A percentile compares a stretch with the other conserved stretches of the same genome.
These are phyloP conservation scores for Chamaenerion angustifolium DNA, from an alignment of 345 rosid genomes.

Conservation along the genomic window DNA sequence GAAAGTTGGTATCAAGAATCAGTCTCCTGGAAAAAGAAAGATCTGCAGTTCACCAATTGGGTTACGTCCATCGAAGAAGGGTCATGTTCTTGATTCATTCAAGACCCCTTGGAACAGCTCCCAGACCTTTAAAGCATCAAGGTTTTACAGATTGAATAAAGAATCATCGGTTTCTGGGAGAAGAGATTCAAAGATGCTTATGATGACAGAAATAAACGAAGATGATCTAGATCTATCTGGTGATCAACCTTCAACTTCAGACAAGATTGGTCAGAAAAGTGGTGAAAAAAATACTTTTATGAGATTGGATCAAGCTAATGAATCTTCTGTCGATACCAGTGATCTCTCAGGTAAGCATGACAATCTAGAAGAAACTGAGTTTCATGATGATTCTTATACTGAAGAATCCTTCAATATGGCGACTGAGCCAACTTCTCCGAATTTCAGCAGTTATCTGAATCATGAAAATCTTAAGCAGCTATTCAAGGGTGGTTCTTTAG, in stretches of 20 bases:
- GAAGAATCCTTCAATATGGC: background rate
- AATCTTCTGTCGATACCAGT: too few species aligned
- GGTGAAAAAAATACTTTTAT: too few species aligned
- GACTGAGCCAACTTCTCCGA: background rate
- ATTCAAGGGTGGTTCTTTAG: slow-evolving; percentile 16
- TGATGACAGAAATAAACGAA: slow-evolving; percentile 20
- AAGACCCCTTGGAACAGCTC: slow-evolving; percentile 4
- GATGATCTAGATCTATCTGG: slow-evolving; percentile 12
- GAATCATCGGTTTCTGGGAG: slow-evolving; percentile 12
- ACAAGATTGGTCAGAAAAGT: background rate
- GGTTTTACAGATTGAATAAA: slow-evolving; percentile 25
- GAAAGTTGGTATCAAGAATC: slow-evolving; percentile 6
- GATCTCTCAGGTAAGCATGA: too few species aligned
- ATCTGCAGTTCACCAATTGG: slow-evolving; percentile 12
- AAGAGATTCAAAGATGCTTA: slow-evolving; percentile 17
- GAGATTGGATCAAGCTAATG: too few species aligned
- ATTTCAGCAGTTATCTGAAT: slow-evolving; percentile 4
- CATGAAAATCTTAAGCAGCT: slow-evolving; percentile 14
- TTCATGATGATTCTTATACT: too few species aligned
- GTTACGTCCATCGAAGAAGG: slow-evolving; percentile 7
- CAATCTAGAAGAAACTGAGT: too few species aligned
- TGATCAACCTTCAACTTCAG: background rate
- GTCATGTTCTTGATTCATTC: slow-evolving; percentile 2
- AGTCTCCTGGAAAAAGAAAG: slow-evolving; percentile 22
- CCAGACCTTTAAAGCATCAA: slow-evolving; percentile 17